Percentiles rank a stretch among this genome's conserved stretches.
Evolutionary conservation across 352 stramenopile genomes (phyloP).

Genomic region (Globisporangium perplexum): DNA sequence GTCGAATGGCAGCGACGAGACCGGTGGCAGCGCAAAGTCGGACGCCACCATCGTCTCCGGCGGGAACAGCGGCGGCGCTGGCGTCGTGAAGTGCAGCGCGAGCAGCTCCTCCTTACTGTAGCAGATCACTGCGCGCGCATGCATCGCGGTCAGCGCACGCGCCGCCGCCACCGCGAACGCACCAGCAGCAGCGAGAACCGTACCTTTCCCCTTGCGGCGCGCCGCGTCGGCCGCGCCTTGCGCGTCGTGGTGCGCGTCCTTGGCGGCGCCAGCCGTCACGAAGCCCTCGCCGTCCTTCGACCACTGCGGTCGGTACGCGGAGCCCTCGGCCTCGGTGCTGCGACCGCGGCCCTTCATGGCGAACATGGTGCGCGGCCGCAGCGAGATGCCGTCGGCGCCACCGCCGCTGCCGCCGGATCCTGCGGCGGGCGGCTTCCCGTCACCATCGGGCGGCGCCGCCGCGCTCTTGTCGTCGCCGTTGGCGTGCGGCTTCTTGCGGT

Average conservation of each 20-base stretch:
- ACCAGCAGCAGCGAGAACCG: not conserved
- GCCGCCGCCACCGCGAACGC: too few relatives aligned
- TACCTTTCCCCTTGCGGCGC: conserved; percentile 75
- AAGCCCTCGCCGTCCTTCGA: conserved; percentile 85
- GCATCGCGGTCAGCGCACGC: too few relatives aligned
- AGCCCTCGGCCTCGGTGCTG: conserved; percentile 63
- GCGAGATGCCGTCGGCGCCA: conserved; percentile 44
- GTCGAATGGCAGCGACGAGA: conserved; percentile 75
- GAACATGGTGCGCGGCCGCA: conserved; percentile 86
- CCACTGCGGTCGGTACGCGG: conserved; percentile 78
- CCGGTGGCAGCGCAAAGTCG: conserved; percentile 57
- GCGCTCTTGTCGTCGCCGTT: conserved; percentile 7
- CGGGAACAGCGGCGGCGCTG: conserved; percentile 41
- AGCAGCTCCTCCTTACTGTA: conserved; percentile 81
- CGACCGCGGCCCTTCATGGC: conserved; percentile 77
- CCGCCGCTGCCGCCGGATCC: not conserved
- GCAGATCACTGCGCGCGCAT: conserved; percentile 53
- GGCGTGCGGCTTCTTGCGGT: conserved; percentile 52
- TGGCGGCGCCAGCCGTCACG: conserved; percentile 35
- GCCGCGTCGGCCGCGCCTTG: conserved; percentile 18
- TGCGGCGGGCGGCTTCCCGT: conserved; percentile 4
- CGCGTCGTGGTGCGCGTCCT: conserved; percentile 19
- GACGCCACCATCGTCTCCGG: conserved; percentile 63
- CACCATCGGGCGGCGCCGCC: not conserved
- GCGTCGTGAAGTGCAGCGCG: conserved; percentile 56